A percentile compares a stretch with the other conserved stretches of the same genome.
Conservation (phyloP, 2,329 filamentous ascomycete species). For the Penicillium rolfsii region DNA sequence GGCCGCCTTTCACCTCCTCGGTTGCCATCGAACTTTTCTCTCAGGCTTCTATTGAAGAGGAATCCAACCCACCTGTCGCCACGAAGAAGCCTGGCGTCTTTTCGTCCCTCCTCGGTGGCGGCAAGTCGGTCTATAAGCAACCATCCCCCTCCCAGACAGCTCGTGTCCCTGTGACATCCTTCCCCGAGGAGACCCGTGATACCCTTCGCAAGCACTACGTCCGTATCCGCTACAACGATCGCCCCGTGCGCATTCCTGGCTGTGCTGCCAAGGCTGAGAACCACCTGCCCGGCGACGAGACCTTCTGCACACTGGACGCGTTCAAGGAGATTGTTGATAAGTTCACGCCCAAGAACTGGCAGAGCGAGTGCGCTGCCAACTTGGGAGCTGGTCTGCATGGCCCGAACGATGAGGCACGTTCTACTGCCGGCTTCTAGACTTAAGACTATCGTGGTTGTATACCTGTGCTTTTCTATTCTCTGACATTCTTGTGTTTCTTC, state of each 20-base stretch:
- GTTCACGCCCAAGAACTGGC: conserved; percentile 83
- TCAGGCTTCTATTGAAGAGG: conserved; percentile 45
- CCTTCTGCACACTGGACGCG: conserved; percentile 86
- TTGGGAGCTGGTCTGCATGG: conserved; percentile 59
- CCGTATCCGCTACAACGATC: conserved; percentile 87
- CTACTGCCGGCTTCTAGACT: conserved; percentile 45
- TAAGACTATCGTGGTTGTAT: conserved; percentile 27
- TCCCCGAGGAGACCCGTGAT: conserved; percentile 34
- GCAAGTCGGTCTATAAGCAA: conserved; percentile 20
- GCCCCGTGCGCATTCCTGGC: conserved; percentile 77
- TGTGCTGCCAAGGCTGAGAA: conserved; percentile 72
- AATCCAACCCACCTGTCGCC: conserved; percentile 29
- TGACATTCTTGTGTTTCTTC: neutral
- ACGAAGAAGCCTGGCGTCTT: conserved; percentile 37
- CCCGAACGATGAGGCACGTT: conserved; percentile 41
- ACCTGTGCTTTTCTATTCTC: conserved; percentile 7
- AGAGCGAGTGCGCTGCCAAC: conserved; percentile 62
- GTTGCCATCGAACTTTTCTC: conserved; percentile 89
- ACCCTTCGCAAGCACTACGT: conserved; percentile 73
- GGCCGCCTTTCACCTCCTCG: conserved; percentile 94
- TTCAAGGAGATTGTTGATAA: conserved; percentile 94
- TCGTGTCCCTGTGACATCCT: conserved; percentile 37
- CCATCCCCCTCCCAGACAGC: conserved; percentile 35
- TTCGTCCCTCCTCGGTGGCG: conserved; percentile 35
- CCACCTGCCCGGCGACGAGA: conserved; percentile 83